Evolutionary conservation across 208 protist genomes (phyloP), one percentile per base, ranked within the genome.

Genomic region (Leishmania amazonensis): DNA sequence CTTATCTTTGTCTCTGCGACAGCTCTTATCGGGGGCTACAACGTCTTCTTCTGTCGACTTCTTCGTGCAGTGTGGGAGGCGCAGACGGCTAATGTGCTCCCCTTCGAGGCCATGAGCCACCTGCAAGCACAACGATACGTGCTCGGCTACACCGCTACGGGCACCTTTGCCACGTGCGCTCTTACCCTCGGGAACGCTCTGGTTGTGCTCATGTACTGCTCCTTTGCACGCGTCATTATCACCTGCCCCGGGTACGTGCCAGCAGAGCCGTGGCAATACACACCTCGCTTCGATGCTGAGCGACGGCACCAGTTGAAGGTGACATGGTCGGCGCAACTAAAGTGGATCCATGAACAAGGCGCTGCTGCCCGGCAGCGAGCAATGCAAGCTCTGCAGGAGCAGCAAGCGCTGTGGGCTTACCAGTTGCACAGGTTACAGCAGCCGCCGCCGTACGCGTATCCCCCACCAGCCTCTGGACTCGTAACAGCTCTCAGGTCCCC

Each of bases 201-300:
- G 31, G 83, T 75, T n/a, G 60, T 31, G 7, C 58, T 83, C 15
- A 83, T 87, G 79, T 83, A 68, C 57, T 49, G 38, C 70, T 79
- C 60, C 7, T 79, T 87, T 42, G 24, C 65, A 17, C 76, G 79
- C 2, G 83, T 72, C n/a, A 54, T 83, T 70, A 83, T 87, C 60
- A 86, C 78, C 11, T 75, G 74, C 21, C 78, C 85, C 7, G 85
- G 85, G 28, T 86, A 86, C 77, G 85, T 89, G 0, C 82, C 85
- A 11, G 51, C 67, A 7, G 79, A 84, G 31, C 81, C 80, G 49
- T 89, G 85, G 85, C 60, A 60, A 60, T 74, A 62, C 60, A 70
- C 82, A 21, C 85, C 85, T 2, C 40, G 31, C 5, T 17, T 53
- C 3, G 74, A 85, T 54, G 65, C 51, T 35, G 81, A 60, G 79